Evolutionary conservation across 1,284 basidiomycete genomes (phyloP), one percentile per base, ranked within the genome.

Genomic region (Testicularia cyperi): DNA sequence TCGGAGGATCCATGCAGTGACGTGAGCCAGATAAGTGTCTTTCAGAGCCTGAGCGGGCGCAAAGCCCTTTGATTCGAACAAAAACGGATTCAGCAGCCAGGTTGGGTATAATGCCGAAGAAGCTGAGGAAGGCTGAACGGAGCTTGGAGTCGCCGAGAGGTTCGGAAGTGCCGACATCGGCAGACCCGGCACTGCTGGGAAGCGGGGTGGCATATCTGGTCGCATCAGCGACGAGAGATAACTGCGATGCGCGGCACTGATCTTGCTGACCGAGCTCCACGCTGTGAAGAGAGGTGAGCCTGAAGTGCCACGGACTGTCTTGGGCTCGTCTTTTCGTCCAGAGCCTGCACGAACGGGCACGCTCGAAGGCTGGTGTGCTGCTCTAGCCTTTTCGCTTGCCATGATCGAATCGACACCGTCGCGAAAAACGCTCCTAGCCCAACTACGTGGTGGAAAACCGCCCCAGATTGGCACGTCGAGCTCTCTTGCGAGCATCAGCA

Each of bases 41-140:
- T 70, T 70, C 29, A 70, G 46, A 10, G 62, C 54, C 31, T 70
- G 68, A 8, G 68, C 68, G 2, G 65, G 56, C 15, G 44, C 44
- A 34, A 70, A 70, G 21, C 68, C 68, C 20, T 62, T 66, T 3
- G 28, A 41, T 25, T 68, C 53, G 26, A 46, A 30, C 23, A 40
- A 40, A 29, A 45, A 49, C 9, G 53, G 43, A 19, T 48, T 41
- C 24, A 63, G 53, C 19, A 63, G 45, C 60, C 60, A 53, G 2
- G 49, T 57, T 6, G 61, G 61, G 26, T 57, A 58, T 21, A 64
- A 46, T 4, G 49, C 25, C 10, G 41, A 33, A 9, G 6, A 15
- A 26, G 13, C 16, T n/a, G 25, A 27, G n/a, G n/a, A n/a, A n/a
- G n/a, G n/a, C n/a, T n/a, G n/a, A n/a, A n/a, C n/a, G n/a, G n/a